Base-by-base conservation (phyloP, 2,329 filamentous ascomycete species). In the Mollisia scopiformis region DNA sequence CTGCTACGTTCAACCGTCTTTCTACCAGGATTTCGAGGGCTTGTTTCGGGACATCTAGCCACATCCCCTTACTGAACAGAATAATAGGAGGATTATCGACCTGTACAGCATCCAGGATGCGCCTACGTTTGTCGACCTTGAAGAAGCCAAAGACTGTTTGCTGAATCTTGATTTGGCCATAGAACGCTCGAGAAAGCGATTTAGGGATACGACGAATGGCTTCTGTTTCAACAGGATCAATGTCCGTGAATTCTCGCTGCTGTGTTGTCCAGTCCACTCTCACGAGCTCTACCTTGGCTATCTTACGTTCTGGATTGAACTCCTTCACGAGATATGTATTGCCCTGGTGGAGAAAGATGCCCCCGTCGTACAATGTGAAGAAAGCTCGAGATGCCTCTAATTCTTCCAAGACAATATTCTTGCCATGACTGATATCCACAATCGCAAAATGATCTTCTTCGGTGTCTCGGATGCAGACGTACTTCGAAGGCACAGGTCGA, bases 301-400 rank as follows among this genome's bases (percentile, higher is more conserved):
- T 88, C 71, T 88, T 88, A 62, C 84, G 84, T 33, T 95, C 91
- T 1, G 91, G 89, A 64, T 86, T 86, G 71, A 98, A 93, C 69
- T 98, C 93, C 68, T 92, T 90, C 55, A 99, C 91, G 2, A 98
- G 83, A 72, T 97, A 99, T 1, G 89, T 94, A 65, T 88, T 87
- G n/a, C 95, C 95, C 77, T 99, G 95, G 70, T 99, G 95, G 5
- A 99, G 81, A 77, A 96, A 99, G 64, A 99, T 97, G 47, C 92
- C 95, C 13, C 95, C 95, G 74, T 98, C 94, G 75, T 99, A 99
- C 62, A 99, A 85, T 1, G 93, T 97, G 76, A 97, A 98, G 67
- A 92, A 94, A 1, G 94, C 94, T n/a, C 95, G 87, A 1, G 91
- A 95, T 1, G 93, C 92, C 76, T 98, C 95, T n/a, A 99, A 84